Evolutionary conservation across 2,329 filamentous ascomycete species (phyloP).

Genomic region (Phaeomoniella chlamydospora): DNA sequence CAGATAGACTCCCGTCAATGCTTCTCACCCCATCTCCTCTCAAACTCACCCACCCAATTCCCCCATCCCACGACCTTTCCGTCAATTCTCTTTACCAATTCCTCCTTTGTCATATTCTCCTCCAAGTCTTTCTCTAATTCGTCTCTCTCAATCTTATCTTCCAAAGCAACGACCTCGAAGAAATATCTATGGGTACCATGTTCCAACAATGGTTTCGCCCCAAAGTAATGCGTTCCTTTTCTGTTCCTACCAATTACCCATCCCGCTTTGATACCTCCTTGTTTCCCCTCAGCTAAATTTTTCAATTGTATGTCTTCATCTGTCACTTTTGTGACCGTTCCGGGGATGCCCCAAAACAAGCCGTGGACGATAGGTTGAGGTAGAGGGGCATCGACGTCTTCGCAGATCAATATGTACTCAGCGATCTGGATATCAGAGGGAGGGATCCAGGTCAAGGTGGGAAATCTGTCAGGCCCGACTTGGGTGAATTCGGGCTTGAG

Average conservation of each 20-base stretch:
- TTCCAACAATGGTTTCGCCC: conserved; percentile 32
- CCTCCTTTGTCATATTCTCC: conserved; percentile 24
- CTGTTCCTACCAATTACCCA: conserved; percentile 33
- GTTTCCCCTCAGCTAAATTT: conserved; percentile 6
- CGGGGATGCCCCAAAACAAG: conserved; percentile 26
- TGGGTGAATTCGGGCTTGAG: conserved; percentile 23
- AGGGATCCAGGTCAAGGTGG: conserved; percentile 25
- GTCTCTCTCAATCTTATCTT: conserved; percentile 21
- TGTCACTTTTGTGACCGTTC: conserved; percentile 17
- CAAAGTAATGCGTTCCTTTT: conserved; percentile 26
- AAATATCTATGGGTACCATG: conserved; percentile 40
- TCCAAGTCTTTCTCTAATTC: conserved; percentile 17
- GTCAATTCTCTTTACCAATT: conserved; percentile 26
- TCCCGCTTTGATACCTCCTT: conserved; percentile 18
- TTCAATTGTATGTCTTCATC: conserved; percentile 22
- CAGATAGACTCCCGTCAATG: no score
- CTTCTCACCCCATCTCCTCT: conserved; percentile 20
- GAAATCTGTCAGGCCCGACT: conserved; percentile 25
- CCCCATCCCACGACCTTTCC: conserved; percentile 38
- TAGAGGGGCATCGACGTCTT: conserved; percentile 33
- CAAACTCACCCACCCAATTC: conserved; percentile 30
- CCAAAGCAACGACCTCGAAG: conserved; percentile 34
- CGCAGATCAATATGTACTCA: conserved; percentile 32
- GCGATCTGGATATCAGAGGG: conserved; percentile 18
- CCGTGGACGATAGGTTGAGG: conserved; percentile 32